Evolutionary conservation across 1,284 basidiomycete genomes (phyloP), one percentile per base, ranked within the genome.

Genomic region (Chalciporus sp.): DNA sequence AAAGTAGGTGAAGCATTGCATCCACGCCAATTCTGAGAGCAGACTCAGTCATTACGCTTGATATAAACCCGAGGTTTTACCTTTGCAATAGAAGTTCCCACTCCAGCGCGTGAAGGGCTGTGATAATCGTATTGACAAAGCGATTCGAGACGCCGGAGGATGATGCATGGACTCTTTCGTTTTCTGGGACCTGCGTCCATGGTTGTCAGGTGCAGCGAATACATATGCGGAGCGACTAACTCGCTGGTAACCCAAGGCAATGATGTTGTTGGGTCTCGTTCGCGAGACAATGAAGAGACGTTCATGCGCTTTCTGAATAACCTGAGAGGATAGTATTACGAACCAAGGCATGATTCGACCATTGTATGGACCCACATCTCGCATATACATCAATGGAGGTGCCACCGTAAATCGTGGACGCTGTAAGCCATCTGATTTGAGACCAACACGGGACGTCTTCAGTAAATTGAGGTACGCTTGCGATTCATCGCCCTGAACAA

Each of bases 111-210:
- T 86, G 78, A 9, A 95, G 72, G 0, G 79, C 79, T 7, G 86
- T 87, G 39, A 92, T 75, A 29, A 85, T 79, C 0, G 92, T 92
- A 65, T 95, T 95, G 23, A 88, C 75, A 59, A 83, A 86, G 49
- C 75, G 77, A 65, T 86, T 91, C 20, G 74, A 77, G 45, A 89
- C 75, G 16, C 74, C 74, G 14, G 69, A 58, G 7, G 71, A 61
- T 12, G 67, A 63, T 17, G 64, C 58, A 29, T 67, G 57, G 3
- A 17, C 16, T 40, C 49, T 58, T 12, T 51, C 57, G 9, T 56
- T 56, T 31, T 58, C 57, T 11, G 46, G 39, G 19, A 41, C 58
- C 67, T 72, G 39, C 7, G 2, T n/a, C 12, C 26, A 40, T 5
- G 6, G 11, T 14, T 28, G 51, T 46, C 16, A 35, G 23, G 23